These are phyloP conservation scores for Tetrapyrgos nigripes DNA, from an alignment of 1,284 basidiomycete genomes.

Conservation along the genomic window DNA sequence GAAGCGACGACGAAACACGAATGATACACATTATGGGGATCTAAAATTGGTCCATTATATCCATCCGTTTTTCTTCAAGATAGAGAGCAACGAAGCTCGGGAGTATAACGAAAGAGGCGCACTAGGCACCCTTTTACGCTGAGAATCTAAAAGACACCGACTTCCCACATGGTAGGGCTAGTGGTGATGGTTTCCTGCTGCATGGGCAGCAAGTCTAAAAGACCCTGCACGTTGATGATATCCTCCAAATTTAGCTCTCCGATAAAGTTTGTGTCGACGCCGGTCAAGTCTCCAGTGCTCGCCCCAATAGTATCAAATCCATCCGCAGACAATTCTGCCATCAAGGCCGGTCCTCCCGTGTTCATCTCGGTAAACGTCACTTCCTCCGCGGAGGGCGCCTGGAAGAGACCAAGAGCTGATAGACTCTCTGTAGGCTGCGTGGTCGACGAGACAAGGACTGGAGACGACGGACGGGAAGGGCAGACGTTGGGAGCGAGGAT, in stretches of 20 bases:
- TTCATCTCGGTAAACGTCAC: constrained; percentile 7
- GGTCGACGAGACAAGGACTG: constrained; percentile 29
- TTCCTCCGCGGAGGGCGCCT: constrained; percentile 9
- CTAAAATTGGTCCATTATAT: not conserved
- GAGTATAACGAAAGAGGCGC: not conserved
- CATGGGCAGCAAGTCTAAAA: constrained; percentile 9
- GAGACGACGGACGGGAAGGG: constrained; percentile 35
- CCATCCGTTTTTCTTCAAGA: not conserved
- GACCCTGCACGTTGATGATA: constrained; percentile 5
- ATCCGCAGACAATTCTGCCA: constrained; percentile 7
- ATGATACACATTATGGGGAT: constrained; percentile 27
- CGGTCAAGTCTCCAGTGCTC: constrained; percentile 1
- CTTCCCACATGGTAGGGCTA: not conserved
- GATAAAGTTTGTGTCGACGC: not conserved
- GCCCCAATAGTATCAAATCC: constrained; percentile 6
- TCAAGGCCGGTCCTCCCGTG: constrained; percentile 11
- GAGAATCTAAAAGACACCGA: constrained; percentile 7
- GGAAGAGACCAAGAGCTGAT: constrained; percentile 30
- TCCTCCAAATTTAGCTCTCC: constrained; percentile 5
- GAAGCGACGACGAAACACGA: not conserved
- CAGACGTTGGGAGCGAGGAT: constrained; percentile 57
- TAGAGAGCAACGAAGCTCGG: not conserved
- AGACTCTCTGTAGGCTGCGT: constrained; percentile 33
- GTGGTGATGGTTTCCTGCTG: not conserved
- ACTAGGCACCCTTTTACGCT: constrained; percentile 7